Evolutionary conservation across 306 rosid genomes (phyloP).

Genomic region (Nissolia schottii): DNA sequence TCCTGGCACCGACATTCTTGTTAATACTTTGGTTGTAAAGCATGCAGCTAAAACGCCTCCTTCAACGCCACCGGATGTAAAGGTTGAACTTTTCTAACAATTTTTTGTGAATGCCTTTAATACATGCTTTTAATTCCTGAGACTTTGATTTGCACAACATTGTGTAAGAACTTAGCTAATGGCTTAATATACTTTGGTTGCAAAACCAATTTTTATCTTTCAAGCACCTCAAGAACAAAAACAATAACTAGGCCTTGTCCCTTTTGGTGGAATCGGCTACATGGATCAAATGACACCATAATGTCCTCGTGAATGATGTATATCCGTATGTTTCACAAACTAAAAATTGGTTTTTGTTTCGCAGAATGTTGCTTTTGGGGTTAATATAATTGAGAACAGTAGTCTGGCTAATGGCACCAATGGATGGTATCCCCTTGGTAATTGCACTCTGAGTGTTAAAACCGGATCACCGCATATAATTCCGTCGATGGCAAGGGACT

Average conservation of each 20-base stretch:
- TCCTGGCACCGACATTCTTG: constrained; percentile 82
- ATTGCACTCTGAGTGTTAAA: constrained; percentile 66
- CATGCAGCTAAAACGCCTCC: constrained; percentile 80
- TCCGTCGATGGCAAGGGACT: constrained; percentile 97
- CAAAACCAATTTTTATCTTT: constrained; percentile 2
- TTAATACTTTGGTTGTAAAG: constrained; percentile 69
- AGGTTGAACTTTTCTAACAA: constrained; percentile 42
- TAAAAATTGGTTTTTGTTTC: constrained; percentile 24
- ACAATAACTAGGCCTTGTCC: no score
- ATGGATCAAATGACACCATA: no score
- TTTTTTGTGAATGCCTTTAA: neutral
- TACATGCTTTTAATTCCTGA: constrained; percentile 14
- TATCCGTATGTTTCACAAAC: neutral
- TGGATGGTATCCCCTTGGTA: constrained; percentile 92
- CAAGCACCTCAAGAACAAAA: no score
- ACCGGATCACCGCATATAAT: constrained; percentile 83
- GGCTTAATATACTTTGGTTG: neutral
- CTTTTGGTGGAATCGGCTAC: no score
- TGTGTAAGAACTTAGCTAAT: neutral
- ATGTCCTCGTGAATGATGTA: no score
- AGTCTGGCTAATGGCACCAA: constrained; percentile 64
- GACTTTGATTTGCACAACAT: neutral
- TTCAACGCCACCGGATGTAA: constrained; percentile 54
- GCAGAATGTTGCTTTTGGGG: constrained; percentile 69
- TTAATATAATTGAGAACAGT: constrained; percentile 78